Percentiles rank a stretch among this genome's conserved stretches.
These are phyloP conservation scores for Curvularia hawaiiensis DNA, from an alignment of 2,329 filamentous ascomycete species.

Conservation along the genomic window DNA sequence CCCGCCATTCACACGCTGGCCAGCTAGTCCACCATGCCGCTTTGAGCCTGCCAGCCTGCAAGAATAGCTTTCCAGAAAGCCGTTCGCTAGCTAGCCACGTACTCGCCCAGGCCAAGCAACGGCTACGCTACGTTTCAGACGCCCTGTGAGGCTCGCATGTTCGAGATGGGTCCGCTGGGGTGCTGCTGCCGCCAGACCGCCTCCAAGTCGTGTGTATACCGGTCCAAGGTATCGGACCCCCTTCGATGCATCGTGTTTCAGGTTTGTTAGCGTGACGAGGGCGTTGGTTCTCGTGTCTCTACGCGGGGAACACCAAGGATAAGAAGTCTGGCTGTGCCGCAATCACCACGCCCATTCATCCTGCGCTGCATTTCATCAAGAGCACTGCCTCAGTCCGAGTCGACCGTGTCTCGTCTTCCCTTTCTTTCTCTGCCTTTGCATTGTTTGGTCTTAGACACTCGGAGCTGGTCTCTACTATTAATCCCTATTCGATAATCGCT, in stretches of 20 bases:
- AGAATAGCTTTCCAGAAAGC: constrained; percentile 32
- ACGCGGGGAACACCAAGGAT: constrained; percentile 33
- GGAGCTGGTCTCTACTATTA: constrained; percentile 53
- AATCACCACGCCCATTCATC: constrained; percentile 31
- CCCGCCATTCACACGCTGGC: constrained; percentile 35
- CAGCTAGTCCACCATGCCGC: constrained; percentile 21
- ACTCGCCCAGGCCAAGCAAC: constrained; percentile 39
- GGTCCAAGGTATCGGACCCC: constrained; percentile 32
- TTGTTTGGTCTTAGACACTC: constrained; percentile 47
- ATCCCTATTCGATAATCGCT: constrained; percentile 48
- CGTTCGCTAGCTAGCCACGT: constrained; percentile 31
- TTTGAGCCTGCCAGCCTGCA: constrained; percentile 22
- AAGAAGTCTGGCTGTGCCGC: constrained; percentile 49
- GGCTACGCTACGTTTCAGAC: constrained; percentile 45
- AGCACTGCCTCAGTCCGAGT: constrained; percentile 41
- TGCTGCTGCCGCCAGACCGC: constrained; percentile 39
- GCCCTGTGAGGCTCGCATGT: constrained; percentile 36
- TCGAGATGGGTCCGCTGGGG: constrained; percentile 28
- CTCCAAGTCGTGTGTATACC: constrained; percentile 22
- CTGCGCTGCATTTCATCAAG: constrained; percentile 34
- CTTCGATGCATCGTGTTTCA: constrained; percentile 48
- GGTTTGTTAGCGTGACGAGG: constrained; percentile 43
- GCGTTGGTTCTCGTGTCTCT: constrained; percentile 43
- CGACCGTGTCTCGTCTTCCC: constrained; percentile 47
- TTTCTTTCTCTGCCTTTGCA: constrained; percentile 27